phyloP scores from a whole-genome alignment of 305 asterid species.

The Fraxinus platypoda region DNA sequence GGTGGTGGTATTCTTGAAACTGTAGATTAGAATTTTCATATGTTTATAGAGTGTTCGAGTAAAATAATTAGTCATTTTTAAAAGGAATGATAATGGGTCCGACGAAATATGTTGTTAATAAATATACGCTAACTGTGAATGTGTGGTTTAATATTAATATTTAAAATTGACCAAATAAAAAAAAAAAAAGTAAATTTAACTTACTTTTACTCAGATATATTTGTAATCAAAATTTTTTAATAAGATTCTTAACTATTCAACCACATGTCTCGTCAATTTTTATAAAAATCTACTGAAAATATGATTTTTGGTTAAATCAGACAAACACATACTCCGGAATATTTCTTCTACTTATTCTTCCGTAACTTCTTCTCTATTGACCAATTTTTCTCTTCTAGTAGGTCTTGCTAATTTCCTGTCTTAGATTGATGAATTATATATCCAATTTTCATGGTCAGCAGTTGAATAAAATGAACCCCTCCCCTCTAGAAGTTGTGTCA shows the following conservation, averaged over 20 bases:
- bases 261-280: too few relatives aligned
- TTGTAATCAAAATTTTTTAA: too few relatives aligned
- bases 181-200: too few relatives aligned
- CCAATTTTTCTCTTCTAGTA: conserved; percentile 11
- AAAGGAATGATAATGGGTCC: neutral
- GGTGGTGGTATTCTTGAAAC: neutral
- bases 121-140: neutral
- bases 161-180: neutral
- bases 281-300: too few relatives aligned
- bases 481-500: neutral
- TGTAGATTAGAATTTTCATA: too few relatives aligned
- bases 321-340: neutral
- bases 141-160: neutral
- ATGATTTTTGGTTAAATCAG: neutral
- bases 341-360: neutral
- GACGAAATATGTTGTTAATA: neutral
- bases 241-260: neutral
- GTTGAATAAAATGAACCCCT: neutral
- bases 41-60: neutral
- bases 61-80: too few relatives aligned
- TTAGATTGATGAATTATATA: neutral
- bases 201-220: neutral
- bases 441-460: neutral
- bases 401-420: neutral
- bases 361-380: neutral